Evolutionary conservation across 2,329 filamentous ascomycete species (phyloP).

Genomic region (Pleurostoma richardsiae): DNA sequence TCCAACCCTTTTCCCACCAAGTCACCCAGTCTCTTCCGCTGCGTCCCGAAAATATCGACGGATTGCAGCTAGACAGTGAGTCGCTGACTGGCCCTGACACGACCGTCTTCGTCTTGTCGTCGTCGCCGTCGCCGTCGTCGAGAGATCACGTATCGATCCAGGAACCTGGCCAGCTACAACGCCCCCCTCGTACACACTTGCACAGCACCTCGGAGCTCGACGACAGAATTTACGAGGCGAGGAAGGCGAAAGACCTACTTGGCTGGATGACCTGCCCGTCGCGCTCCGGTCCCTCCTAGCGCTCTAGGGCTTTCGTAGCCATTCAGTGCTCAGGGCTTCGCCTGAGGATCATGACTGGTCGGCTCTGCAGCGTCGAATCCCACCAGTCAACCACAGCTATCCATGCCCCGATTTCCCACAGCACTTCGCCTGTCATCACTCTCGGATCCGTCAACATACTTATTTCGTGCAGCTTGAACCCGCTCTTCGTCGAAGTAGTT

Average conservation of each 20-base stretch:
- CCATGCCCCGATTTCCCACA: constrained; percentile 17
- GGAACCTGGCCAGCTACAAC: no score
- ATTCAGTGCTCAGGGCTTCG: constrained; percentile 28
- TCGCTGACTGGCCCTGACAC: background rate
- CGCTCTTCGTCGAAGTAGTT: no score
- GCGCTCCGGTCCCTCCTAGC: constrained; percentile 24
- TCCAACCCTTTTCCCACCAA: background rate
- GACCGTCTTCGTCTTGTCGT: background rate
- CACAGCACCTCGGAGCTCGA: constrained; percentile 1
- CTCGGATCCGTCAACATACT: no score
- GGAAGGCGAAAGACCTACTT: constrained; percentile 15
- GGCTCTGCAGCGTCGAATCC: constrained; percentile 27
- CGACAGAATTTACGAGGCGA: constrained; percentile 2
- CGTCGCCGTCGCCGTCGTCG: background rate
- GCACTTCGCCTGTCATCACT: constrained; percentile 10
- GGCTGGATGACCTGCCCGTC: constrained; percentile 22
- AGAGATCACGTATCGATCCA: no score
- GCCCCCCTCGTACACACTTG: background rate
- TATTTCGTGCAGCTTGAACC: no score
- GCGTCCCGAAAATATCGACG: background rate
- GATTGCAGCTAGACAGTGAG: background rate
- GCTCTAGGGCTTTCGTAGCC: constrained; percentile 24
- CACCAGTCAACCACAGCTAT: constrained; percentile 16
- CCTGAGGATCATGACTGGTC: constrained; percentile 31
- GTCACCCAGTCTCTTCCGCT: background rate